Evolutionary conservation across 1,139 yeast genomes (phyloP).

Genomic region (Pichia sp.): DNA sequence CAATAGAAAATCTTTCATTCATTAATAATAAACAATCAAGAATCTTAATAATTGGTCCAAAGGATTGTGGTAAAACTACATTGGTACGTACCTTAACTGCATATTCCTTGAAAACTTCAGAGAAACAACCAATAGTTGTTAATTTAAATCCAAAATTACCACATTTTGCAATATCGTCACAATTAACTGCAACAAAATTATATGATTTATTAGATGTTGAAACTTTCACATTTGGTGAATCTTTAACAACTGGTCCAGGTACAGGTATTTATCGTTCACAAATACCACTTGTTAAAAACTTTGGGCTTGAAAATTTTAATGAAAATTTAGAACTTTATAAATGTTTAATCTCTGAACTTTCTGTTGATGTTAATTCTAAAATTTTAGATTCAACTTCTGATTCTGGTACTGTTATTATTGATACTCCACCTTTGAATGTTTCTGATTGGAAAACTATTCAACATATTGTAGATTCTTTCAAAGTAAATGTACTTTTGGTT

Average conservation of each 20-base stretch:
- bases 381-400: conserved; percentile 6
- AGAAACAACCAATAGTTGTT: conserved; percentile 57
- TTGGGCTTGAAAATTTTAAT: conserved; percentile 57
- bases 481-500: conserved; percentile 50
- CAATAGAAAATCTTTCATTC: conserved; percentile 45
- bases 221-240: conserved; percentile 65
- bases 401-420: conserved; percentile 63
- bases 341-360: conserved; percentile 13
- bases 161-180: conserved; percentile 76
- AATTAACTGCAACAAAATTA: conserved; percentile 51
- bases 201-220: conserved; percentile 50
- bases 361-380: conserved; percentile 10
- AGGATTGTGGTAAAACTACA: conserved; percentile 72
- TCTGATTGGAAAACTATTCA: conserved; percentile 46
- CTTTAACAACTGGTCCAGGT: conserved; percentile 84
- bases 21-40: conserved; percentile 17
- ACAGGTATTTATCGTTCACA: conserved; percentile 59
- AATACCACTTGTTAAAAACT: conserved; percentile 78
- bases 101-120: conserved; percentile 65
- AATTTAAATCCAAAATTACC: conserved; percentile 81
- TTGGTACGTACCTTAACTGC: conserved; percentile 62
- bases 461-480: conserved; percentile 56
- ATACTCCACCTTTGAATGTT: conserved; percentile 66
- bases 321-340: conserved; percentile 48
- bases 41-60: conserved; percentile 64